Evolutionary conservation across 345 rosid genomes (phyloP).

Genomic region (Psidium guajava): DNA sequence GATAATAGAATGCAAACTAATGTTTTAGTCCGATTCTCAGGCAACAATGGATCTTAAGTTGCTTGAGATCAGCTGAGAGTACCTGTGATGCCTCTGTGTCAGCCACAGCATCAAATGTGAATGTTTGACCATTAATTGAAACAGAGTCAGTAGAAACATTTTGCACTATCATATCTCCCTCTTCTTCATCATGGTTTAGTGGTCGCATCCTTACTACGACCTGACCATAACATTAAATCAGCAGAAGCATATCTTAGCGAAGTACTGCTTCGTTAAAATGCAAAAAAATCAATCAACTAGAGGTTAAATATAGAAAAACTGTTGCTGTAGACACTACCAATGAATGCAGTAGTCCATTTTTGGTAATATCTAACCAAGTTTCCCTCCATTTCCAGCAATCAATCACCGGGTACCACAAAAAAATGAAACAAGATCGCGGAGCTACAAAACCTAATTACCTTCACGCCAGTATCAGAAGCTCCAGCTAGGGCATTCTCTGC

Average conservation of each 20-base stretch:
- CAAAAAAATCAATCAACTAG: not conserved
- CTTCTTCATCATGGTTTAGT: conserved; percentile 52
- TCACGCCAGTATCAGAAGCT: conserved; percentile 52
- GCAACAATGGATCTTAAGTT: not conserved
- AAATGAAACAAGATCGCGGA: not conserved
- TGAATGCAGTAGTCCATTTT: not conserved
- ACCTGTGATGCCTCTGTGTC: conserved; percentile 74
- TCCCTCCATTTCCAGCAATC: not conserved
- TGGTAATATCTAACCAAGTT: not conserved
- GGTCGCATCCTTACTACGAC: conserved; percentile 93
- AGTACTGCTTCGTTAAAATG: not conserved
- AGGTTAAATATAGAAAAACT: not conserved
- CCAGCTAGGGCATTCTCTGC: conserved; percentile 26
- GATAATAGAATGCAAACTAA: not conserved
- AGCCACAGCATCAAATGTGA: conserved; percentile 85
- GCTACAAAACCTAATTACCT: conserved; percentile 19
- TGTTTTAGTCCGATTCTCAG: not conserved
- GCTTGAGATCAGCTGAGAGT: not conserved
- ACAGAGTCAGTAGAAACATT: conserved; percentile 53
- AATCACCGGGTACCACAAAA: not conserved
- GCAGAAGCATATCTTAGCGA: not conserved
- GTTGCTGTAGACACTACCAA: not conserved
- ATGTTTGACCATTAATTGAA: conserved; percentile 62
- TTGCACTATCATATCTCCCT: conserved; percentile 61
- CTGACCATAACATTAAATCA: conserved; percentile 15